A percentile compares a stretch with the other conserved stretches of the same genome.
These are phyloP conservation scores for Ceratocystis destructans DNA, from an alignment of 2,329 filamentous ascomycete genomes.

Conservation along the genomic window DNA sequence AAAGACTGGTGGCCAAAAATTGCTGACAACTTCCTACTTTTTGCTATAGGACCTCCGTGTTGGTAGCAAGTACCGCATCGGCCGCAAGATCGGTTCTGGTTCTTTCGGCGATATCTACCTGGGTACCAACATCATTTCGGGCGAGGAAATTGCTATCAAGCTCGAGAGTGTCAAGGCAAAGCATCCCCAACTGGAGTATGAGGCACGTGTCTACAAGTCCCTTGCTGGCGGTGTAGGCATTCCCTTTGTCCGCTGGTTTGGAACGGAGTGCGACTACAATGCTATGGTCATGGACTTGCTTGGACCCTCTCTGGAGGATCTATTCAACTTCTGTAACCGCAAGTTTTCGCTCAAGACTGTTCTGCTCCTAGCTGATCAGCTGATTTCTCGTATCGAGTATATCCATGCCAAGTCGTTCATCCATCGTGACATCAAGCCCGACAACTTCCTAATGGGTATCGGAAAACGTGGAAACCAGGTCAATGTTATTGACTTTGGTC, in stretches of 20 bases:
- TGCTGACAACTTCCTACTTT: conserved; percentile 8
- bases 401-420: conserved; percentile 99
- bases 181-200: conserved; percentile 97
- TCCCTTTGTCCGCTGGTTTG: conserved; percentile 98
- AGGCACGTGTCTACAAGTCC: conserved; percentile 81
- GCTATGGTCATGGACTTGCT: conserved; percentile 98
- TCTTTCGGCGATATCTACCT: conserved; percentile 98
- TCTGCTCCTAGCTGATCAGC: conserved; percentile 86
- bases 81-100: conserved; percentile 95
- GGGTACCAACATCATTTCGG: conserved; percentile 98
- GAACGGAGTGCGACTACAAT: conserved; percentile 99
- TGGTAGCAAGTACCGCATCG: conserved; percentile 99
- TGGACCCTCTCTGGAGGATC: conserved; percentile 86
- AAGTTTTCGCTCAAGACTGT: conserved; percentile 99
- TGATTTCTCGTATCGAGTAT: conserved; percentile 98
- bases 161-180: conserved; percentile 99
- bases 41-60: conserved; percentile 76
- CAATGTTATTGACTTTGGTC: conserved; percentile 97
- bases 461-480: conserved; percentile 99
- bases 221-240: conserved; percentile 96
- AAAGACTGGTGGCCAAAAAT: not conserved
- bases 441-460: conserved; percentile 99
- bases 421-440: conserved; percentile 98
- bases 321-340: conserved; percentile 99
- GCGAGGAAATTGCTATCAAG: conserved; percentile 99